Percentiles rank a stretch among this genome's conserved stretches.
Evolutionary conservation across 345 rosid genomes (phyloP).

Genomic region (Hibiscus trionum): DNA sequence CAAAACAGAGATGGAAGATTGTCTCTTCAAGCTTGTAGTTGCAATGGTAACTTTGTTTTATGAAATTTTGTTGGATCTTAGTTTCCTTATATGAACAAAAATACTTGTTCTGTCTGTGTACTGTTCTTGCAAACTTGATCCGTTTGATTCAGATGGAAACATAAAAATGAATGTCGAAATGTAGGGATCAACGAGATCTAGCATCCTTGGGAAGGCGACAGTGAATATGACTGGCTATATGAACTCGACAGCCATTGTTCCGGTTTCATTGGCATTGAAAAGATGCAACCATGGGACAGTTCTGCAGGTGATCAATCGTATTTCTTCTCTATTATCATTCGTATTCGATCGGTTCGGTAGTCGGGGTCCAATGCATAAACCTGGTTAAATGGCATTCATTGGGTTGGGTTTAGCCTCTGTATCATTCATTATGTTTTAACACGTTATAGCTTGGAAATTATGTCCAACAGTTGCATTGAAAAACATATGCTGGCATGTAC

Average conservation of each 20-base stretch:
- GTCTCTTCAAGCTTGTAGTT: constrained; percentile 4
- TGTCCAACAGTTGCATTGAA: not conserved
- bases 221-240: constrained; percentile 37
- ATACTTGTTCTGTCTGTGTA: not conserved
- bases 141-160: not conserved
- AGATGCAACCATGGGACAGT: constrained; percentile 41
- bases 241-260: constrained; percentile 22
- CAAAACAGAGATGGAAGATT: constrained; percentile 27
- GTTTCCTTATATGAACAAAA: not conserved
- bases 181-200: constrained; percentile 51
- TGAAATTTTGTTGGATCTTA: not conserved
- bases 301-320: constrained; percentile 30
- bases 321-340: not conserved
- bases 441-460: not conserved
- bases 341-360: not conserved
- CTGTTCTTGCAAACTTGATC: not conserved
- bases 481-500: not conserved
- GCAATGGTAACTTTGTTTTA: not conserved
- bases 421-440: not conserved
- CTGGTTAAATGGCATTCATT: not conserved
- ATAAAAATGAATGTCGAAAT: not conserved
- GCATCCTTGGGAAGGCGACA: constrained; percentile 49
- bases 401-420: not conserved
- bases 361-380: not conserved
- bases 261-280: constrained; percentile 47